Base-by-base conservation (phyloP, 306 rosid species). In the Vigna hirtella region DNA sequence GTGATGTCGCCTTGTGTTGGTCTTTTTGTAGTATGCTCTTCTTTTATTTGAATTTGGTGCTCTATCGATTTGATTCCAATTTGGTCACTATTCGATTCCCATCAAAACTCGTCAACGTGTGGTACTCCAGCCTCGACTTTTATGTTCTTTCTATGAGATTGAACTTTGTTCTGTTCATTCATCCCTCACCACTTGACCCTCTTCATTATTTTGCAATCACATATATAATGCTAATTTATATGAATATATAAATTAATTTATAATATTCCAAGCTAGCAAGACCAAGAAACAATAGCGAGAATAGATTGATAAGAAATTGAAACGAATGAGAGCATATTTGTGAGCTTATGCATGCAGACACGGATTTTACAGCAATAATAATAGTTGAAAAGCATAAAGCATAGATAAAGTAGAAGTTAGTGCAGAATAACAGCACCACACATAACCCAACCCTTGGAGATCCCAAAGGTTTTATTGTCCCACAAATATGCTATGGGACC, bases 381-480 rank as follows among this genome's bases (percentile, higher is more conserved):
- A 40, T 36, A 40, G 6, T 5, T 5, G 16, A 12, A 45, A 45
- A 45, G 50, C 12, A 9, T 42, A 9, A 42, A 42, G 3, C 2
- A 42, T 42, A 34, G 6, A 42, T 57, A 30, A 32, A 61, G 20
- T 30, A 62, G 3, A 36, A 2, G 18, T 4, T 7, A 3, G 62
- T 28, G 75, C 11, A 12, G 15, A 45, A 45, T 45, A 1, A 64
- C 6, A 30, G 10, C 45, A 43, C 3, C 66, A 30, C 30, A 1
- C 47, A 14, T 30, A 66, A 34, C 38, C 20, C 38, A 74, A 34
- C 81, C 80, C 40, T 75, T 81, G 73, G 51, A 18, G 66, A 38
- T 69, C 58, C 70, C 32, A 81, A 81, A 59, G 77, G 85, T 0
- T 67, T 38, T 18, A 50, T 76, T 28, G 69, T 57, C 14, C 8